Percentiles rank a stretch among this genome's conserved stretches.
Conservation (phyloP, 371 early-diverging fungal genomes). For the Mucor saturninus region DNA sequence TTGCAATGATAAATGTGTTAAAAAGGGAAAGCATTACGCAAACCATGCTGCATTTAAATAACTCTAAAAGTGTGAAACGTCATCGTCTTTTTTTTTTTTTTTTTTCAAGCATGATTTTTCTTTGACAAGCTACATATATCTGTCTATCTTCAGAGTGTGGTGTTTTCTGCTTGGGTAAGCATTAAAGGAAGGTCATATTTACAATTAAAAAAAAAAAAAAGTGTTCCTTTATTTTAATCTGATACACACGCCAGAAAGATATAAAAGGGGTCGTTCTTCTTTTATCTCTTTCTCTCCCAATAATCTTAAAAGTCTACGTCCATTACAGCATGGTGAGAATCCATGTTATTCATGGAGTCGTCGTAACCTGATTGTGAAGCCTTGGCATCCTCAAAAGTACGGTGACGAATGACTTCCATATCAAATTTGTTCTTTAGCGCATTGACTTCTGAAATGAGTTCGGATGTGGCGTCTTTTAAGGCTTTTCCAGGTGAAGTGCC, state of each 20-base stretch:
- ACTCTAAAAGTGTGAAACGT: too few relatives aligned
- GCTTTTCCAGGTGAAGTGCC: conserved; percentile 86
- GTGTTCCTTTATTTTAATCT: too few relatives aligned
- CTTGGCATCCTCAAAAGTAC: conserved; percentile 53
- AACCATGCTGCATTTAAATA: too few relatives aligned
- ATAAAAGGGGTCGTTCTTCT: background rate
- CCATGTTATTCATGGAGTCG: conserved; percentile 36
- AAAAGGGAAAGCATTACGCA: too few relatives aligned
- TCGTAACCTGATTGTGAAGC: conserved; percentile 41
- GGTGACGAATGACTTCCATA: conserved; percentile 58
- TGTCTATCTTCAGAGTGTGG: too few relatives aligned
- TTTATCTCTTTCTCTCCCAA: background rate
- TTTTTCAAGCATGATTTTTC: too few relatives aligned
- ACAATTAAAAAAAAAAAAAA: conserved; percentile 2
- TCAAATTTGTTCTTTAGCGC: conserved; percentile 87
- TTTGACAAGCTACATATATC: too few relatives aligned
- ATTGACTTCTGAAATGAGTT: conserved; percentile 79
- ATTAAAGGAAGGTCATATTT: too few relatives aligned
- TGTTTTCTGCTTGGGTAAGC: too few relatives aligned
- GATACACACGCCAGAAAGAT: background rate
- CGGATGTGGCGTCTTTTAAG: conserved; percentile 77
- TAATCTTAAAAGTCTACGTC: conserved; percentile 58
- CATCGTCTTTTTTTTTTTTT: too few relatives aligned
- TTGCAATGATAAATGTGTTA: too few relatives aligned
- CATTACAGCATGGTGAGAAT: conserved; percentile 47